Evolutionary conservation across 495 filamentous ascomycete genomes (phyloP).

Genomic region (Penicillium samsonianum): DNA sequence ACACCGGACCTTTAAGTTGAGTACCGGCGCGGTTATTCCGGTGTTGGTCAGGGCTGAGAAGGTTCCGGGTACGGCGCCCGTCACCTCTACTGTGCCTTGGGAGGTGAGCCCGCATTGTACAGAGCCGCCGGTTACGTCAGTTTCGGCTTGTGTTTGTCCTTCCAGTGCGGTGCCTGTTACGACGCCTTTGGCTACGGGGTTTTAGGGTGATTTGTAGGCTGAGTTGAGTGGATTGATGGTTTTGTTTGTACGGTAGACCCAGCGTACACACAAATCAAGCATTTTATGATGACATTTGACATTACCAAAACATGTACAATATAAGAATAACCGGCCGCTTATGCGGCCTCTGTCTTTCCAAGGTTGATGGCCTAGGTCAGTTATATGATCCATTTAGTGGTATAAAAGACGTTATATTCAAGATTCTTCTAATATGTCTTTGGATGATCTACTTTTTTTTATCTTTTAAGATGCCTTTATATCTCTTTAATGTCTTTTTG

Average conservation of each 20-base stretch:
- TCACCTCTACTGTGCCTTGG: constrained; percentile 41
- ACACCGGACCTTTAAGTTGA: constrained; percentile 61
- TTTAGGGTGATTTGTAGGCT: constrained; percentile 4
- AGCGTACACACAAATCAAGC: too few relatives aligned
- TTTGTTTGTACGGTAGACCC: neutral
- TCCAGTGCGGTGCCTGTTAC: constrained; percentile 43
- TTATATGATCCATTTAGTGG: too few relatives aligned
- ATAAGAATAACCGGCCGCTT: too few relatives aligned
- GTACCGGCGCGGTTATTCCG: constrained; percentile 70
- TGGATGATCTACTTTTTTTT: too few relatives aligned
- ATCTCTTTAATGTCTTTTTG: too few relatives aligned
- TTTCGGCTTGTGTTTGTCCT: constrained; percentile 50
- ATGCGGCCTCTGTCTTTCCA: too few relatives aligned
- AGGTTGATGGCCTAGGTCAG: too few relatives aligned
- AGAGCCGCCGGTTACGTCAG: constrained; percentile 49
- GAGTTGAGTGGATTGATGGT: neutral
- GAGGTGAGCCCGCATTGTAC: constrained; percentile 52
- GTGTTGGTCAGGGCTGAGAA: constrained; percentile 63
- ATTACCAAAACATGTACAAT: too few relatives aligned
- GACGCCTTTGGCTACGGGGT: constrained; percentile 30
- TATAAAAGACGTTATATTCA: too few relatives aligned
- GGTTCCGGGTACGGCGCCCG: constrained; percentile 13
- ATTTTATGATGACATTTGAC: too few relatives aligned
- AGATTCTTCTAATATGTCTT: too few relatives aligned
- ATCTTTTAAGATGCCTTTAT: too few relatives aligned